A percentile compares a stretch with the other conserved stretches of the same genome.
phyloP scores from a whole-genome alignment of 2,329 filamentous ascomycete genomes.

The Botryosphaeria agaves region DNA sequence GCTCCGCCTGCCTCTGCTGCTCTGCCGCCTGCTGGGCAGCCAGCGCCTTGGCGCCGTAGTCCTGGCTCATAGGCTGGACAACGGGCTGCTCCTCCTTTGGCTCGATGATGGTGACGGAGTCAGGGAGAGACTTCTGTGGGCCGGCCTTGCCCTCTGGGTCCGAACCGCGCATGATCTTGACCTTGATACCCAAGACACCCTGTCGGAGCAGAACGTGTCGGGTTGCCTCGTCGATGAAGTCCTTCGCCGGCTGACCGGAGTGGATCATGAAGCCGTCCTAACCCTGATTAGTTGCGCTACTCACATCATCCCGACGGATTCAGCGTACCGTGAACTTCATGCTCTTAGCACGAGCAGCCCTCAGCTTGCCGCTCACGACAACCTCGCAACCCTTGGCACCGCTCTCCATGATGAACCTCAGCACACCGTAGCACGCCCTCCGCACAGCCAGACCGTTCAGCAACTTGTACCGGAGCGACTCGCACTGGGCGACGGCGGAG shows the following conservation, averaged over 20 bases:
- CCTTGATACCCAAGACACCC: constrained; percentile 99
- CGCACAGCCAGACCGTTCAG: constrained; percentile 98
- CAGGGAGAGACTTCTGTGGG: constrained; percentile 90
- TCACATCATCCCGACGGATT: neutral
- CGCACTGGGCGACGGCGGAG: constrained; percentile 98
- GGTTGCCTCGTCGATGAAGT: constrained; percentile 98
- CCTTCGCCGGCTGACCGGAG: constrained; percentile 97
- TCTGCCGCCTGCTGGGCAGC: constrained; percentile 51
- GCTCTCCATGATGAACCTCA: constrained; percentile 99
- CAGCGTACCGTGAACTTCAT: constrained; percentile 96
- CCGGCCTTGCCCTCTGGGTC: constrained; percentile 99
- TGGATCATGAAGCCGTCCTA: constrained; percentile 99
- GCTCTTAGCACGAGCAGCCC: constrained; percentile 96
- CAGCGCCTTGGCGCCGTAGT: constrained; percentile 89
- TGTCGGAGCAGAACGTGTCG: constrained; percentile 99
- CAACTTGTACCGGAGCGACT: constrained; percentile 99
- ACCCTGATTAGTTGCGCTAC: constrained; percentile 1
- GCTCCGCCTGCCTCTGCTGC: constrained; percentile 39
- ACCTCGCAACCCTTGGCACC: constrained; percentile 99
- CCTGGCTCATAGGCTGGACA: constrained; percentile 89
- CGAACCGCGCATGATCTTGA: constrained; percentile 99
- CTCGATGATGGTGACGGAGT: constrained; percentile 98
- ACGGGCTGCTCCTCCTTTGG: constrained; percentile 98
- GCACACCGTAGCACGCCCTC: constrained; percentile 98
- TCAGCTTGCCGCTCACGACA: constrained; percentile 96